Percentiles rank a stretch among this genome's conserved stretches.
Conservation (phyloP, 768 basidiomycete species). For the Pleurotus cornucopiae region DNA sequence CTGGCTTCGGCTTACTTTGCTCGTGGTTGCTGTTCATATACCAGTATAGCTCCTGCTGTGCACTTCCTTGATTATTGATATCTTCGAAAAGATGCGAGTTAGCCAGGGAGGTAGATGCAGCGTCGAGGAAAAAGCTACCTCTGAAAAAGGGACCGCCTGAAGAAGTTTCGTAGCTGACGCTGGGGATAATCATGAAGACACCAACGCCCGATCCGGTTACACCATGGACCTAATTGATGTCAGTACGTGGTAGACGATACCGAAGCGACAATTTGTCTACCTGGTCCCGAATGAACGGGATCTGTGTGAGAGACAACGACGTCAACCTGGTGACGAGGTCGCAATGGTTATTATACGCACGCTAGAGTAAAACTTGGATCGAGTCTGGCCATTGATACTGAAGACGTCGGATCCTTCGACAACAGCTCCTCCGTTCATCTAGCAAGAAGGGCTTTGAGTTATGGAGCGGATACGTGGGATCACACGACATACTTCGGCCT, state of each 20-base stretch:
- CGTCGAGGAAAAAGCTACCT: conserved; percentile 18
- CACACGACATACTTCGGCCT: conserved; percentile 22
- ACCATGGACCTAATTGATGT: conserved; percentile 30
- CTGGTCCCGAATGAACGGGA: conserved; percentile 47
- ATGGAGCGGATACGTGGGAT: no score
- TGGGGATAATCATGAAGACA: conserved; percentile 41
- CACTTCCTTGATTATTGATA: conserved; percentile 43
- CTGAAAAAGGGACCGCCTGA: conserved; percentile 50
- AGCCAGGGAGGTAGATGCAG: background rate
- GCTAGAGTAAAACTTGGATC: conserved; percentile 46
- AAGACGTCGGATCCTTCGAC: conserved; percentile 48
- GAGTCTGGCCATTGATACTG: conserved; percentile 38
- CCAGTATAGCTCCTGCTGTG: conserved; percentile 44
- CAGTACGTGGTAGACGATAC: background rate
- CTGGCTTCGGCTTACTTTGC: conserved; percentile 19
- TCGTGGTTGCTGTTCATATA: conserved; percentile 47
- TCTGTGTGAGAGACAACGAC: conserved; percentile 15
- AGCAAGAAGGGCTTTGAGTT: no score
- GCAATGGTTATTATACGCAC: conserved; percentile 17
- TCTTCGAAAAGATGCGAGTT: conserved; percentile 20
- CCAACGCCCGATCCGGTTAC: conserved; percentile 42
- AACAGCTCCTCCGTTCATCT: conserved; percentile 32
- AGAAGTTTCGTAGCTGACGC: conserved; percentile 39
- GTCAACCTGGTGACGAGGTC: no score
- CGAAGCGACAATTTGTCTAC: background rate